Percentiles rank a stretch among this genome's conserved stretches.
These are phyloP conservation scores for Dipodascus albidus DNA, from an alignment of 805 yeast species.

Conservation along the genomic window DNA sequence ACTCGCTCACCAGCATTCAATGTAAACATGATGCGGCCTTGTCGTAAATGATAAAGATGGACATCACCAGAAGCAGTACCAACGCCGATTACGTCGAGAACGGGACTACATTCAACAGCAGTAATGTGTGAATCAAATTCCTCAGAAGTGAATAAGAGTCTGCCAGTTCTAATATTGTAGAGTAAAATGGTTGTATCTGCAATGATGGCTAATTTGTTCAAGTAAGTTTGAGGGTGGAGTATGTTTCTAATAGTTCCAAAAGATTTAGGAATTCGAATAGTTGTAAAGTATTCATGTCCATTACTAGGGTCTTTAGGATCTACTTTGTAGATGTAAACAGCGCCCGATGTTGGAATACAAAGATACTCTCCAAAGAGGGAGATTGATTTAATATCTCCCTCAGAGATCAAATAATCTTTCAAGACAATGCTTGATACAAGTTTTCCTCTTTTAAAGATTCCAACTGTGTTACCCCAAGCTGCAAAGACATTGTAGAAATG, in stretches of 20 bases:
- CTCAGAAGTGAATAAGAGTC: constrained; percentile 46
- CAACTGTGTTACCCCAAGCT: constrained; percentile 58
- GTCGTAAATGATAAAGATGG: constrained; percentile 53
- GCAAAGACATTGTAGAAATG: constrained; percentile 80
- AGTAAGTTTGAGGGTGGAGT: constrained; percentile 79
- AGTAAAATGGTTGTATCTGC: constrained; percentile 52
- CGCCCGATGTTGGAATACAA: constrained; percentile 40
- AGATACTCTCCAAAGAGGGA: constrained; percentile 70
- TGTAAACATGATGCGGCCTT: constrained; percentile 43
- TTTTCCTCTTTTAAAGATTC: constrained; percentile 74
- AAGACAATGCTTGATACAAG: constrained; percentile 31
- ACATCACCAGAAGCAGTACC: constrained; percentile 65
- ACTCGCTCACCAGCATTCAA: constrained; percentile 31
- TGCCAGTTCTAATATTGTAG: constrained; percentile 69
- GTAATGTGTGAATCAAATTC: constrained; percentile 41
- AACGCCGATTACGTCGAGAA: constrained; percentile 67
- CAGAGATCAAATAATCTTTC: neutral
- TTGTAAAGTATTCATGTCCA: constrained; percentile 56
- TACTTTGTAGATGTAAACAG: constrained; percentile 46
- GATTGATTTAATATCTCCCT: constrained; percentile 33
- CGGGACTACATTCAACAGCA: constrained; percentile 75
- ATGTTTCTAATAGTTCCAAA: constrained; percentile 64
- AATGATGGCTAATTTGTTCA: constrained; percentile 82
- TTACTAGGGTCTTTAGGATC: constrained; percentile 30
- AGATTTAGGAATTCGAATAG: constrained; percentile 42